Conservation (phyloP, 352 stramenopile species). For the Phytophthora capsici region DNA sequence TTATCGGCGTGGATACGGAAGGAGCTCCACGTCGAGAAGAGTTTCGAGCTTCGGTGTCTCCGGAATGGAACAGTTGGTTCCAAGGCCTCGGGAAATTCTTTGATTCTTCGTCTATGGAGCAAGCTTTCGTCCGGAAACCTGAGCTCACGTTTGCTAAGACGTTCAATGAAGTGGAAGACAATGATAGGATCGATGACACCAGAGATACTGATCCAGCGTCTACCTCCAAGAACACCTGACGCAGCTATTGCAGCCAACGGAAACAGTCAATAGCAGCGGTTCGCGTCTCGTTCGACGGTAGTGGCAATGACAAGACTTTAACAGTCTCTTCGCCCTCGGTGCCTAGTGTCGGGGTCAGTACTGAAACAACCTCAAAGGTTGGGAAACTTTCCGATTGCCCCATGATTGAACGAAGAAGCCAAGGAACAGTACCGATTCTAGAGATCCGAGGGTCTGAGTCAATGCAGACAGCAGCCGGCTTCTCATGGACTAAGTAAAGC, state of each 20-base stretch:
- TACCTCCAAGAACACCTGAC: conserved; percentile 5
- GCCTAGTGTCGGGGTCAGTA: conserved; percentile 1
- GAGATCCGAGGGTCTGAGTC: conserved; percentile 41
- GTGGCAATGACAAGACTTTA: conserved; percentile 14
- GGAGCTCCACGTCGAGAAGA: conserved; percentile 55
- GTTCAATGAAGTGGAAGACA: conserved; percentile 9
- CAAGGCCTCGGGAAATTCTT: conserved; percentile 52
- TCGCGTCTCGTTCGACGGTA: conserved; percentile 16
- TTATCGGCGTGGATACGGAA: conserved; percentile 54
- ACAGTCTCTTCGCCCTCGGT: conserved; percentile 17
- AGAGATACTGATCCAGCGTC: neutral
- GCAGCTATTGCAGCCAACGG: conserved; percentile 29
- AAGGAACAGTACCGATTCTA: conserved; percentile 40
- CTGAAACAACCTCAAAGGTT: neutral
- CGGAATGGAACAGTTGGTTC: conserved; percentile 59
- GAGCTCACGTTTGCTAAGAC: conserved; percentile 37
- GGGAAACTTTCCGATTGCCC: conserved; percentile 33
- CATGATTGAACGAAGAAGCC: conserved; percentile 53
- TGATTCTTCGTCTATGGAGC: conserved; percentile 45
- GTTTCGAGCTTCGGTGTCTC: conserved; percentile 43
- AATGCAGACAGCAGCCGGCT: conserved; percentile 12
- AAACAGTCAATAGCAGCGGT: conserved; percentile 21
- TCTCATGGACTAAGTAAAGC: conserved; percentile 25
- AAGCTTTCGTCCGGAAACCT: conserved; percentile 45
- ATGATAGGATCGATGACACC: conserved; percentile 8